Percentiles rank a stretch among this genome's conserved stretches.
Evolutionary conservation across 345 rosid genomes (phyloP).

Genomic region (Conringia planisiliqua): DNA sequence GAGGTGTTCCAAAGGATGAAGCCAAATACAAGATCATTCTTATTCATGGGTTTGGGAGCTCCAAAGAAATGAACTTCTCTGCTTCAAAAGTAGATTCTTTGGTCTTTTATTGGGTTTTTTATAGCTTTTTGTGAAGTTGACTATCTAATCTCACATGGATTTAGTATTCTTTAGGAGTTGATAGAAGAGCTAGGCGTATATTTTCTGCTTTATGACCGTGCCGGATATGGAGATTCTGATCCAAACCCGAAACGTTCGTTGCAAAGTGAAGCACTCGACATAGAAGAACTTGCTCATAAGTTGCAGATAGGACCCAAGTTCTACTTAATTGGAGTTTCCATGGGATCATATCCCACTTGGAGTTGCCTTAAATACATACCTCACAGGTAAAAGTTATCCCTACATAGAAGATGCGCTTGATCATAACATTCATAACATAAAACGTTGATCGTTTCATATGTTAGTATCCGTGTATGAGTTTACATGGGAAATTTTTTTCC

Average conservation of each 20-base stretch:
- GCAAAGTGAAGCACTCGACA: constrained; percentile 69
- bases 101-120: not conserved
- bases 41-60: constrained; percentile 89
- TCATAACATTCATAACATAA: not conserved
- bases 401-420: no score
- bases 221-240: constrained; percentile 82
- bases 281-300: constrained; percentile 62
- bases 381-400: constrained; percentile 48
- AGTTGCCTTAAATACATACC: constrained; percentile 83
- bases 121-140: not conserved
- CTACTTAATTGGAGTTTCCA: constrained; percentile 72
- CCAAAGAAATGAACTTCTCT: constrained; percentile 76
- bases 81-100: constrained; percentile 71
- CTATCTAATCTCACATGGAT: not conserved
- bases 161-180: constrained; percentile 55
- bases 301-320: constrained; percentile 60
- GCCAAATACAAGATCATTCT: constrained; percentile 58
- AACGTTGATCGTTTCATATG: not conserved
- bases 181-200: constrained; percentile 64
- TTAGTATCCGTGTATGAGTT: not conserved
- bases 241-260: constrained; percentile 55
- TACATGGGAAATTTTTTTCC: no score
- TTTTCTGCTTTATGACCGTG: constrained; percentile 59
- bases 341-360: constrained; percentile 85
- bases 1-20: constrained; percentile 55